Percentiles rank a stretch among this genome's conserved stretches.
phyloP scores from a whole-genome alignment of 2,329 filamentous ascomycete genomes.

The Rhinocladiella mackenziei region DNA sequence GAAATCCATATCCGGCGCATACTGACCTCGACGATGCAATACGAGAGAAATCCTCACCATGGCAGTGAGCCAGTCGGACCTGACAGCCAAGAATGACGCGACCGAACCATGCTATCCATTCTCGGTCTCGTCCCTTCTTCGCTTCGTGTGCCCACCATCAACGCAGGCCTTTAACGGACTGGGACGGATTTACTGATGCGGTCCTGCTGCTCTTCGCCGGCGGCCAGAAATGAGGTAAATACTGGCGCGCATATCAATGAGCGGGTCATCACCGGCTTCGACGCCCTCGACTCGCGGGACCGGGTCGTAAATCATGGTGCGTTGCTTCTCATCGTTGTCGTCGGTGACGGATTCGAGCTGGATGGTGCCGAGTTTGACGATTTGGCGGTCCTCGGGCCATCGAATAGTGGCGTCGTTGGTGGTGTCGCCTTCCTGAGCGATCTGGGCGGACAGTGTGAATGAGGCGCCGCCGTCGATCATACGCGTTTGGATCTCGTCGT shows the following conservation, averaged over 20 bases:
- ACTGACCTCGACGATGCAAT: too few species aligned
- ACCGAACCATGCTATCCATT: too few species aligned
- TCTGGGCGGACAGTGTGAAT: conserved; percentile 50
- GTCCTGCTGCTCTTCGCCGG: conserved; percentile 46
- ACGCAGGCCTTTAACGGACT: neutral
- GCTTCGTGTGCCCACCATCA: neutral
- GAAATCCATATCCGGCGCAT: too few species aligned
- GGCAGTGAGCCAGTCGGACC: too few species aligned
- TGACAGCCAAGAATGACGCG: too few species aligned
- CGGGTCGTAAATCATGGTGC: conserved; percentile 56
- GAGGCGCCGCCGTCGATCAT: conserved; percentile 38
- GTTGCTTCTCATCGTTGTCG: conserved; percentile 43
- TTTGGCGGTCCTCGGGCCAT: conserved; percentile 51
- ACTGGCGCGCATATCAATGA: conserved; percentile 54
- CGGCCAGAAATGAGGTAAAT: conserved; percentile 55
- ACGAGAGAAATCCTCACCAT: too few species aligned
- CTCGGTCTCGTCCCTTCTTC: too few species aligned
- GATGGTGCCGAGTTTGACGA: conserved; percentile 51
- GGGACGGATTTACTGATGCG: conserved; percentile 14
- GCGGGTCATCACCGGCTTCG: conserved; percentile 51
- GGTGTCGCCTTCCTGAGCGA: conserved; percentile 48
- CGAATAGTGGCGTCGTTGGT: conserved; percentile 48
- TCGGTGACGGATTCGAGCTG: conserved; percentile 41
- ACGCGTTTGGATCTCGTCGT: conserved; percentile 44
- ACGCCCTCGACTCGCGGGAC: conserved; percentile 54